phyloP scores from a whole-genome alignment of 306 rosid species.

The Hippophae tibetana region DNA sequence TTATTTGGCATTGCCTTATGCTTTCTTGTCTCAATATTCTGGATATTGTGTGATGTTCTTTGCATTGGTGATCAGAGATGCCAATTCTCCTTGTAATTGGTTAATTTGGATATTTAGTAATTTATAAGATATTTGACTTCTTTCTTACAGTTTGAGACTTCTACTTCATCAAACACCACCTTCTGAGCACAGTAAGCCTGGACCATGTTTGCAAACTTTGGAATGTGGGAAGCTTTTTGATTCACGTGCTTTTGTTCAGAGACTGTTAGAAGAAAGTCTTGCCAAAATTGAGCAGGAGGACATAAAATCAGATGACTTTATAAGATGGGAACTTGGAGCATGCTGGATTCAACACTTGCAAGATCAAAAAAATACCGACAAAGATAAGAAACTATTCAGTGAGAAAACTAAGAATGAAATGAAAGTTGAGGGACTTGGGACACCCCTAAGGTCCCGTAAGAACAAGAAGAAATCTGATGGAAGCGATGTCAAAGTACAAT shows the following conservation, averaged over 20 bases:
- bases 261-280: constrained; percentile 61
- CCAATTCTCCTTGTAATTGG: too few species aligned
- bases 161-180: constrained; percentile 60
- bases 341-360: constrained; percentile 99
- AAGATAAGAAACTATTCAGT: constrained; percentile 62
- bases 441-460: constrained; percentile 77
- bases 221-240: constrained; percentile 51
- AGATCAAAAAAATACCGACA: constrained; percentile 76
- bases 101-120: too few species aligned
- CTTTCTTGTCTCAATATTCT: too few species aligned
- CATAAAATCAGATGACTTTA: constrained; percentile 37
- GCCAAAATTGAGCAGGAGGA: constrained; percentile 74
- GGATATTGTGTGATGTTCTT: too few species aligned
- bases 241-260: constrained; percentile 50
- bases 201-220: constrained; percentile 31
- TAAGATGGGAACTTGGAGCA: constrained; percentile 99
- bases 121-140: constrained; percentile 7
- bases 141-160: constrained; percentile 65
- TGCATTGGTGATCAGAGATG: too few species aligned
- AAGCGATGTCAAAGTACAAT: constrained; percentile 33
- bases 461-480: constrained; percentile 65
- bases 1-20: too few species aligned
- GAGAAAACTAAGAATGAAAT: constrained; percentile 74
- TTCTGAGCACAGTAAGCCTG: constrained; percentile 47
- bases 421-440: constrained; percentile 97